Percentiles rank a stretch among this genome's conserved stretches.
Evolutionary conservation across 495 filamentous ascomycete genomes (phyloP).

Genomic region (Polyplosphaeria fusca): DNA sequence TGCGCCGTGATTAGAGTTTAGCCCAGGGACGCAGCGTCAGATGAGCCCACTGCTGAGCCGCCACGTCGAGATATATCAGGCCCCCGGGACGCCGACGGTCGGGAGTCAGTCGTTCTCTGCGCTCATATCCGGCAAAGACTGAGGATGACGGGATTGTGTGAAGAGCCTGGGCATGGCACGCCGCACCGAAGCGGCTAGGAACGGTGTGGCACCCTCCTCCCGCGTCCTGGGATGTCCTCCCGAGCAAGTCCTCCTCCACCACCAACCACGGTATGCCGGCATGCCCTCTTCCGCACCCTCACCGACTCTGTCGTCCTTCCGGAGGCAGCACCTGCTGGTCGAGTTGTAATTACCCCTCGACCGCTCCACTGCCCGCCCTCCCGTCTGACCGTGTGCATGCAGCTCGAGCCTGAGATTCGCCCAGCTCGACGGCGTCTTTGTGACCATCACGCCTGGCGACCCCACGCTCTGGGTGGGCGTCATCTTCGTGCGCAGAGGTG

Average conservation of each 20-base stretch:
- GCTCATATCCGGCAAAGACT: slow-evolving; percentile 1
- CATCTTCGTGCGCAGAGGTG: slow-evolving; percentile 83
- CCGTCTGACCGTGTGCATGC: no score
- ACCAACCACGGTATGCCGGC: no score
- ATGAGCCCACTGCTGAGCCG: slow-evolving; percentile 6
- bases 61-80: slow-evolving; percentile 16
- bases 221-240: no score
- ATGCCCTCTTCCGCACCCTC: slow-evolving; percentile 22
- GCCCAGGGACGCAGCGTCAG: no score
- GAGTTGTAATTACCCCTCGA: slow-evolving; percentile 40
- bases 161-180: slow-evolving; percentile 1
- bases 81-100: background rate
- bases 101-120: background rate
- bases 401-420: slow-evolving; percentile 79
- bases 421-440: slow-evolving; percentile 79
- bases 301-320: slow-evolving; percentile 28
- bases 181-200: background rate
- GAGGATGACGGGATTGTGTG: background rate
- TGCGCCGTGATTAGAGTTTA: no score
- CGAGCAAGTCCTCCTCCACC: no score
- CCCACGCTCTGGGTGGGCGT: slow-evolving; percentile 82
- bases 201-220: background rate
- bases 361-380: no score
- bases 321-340: slow-evolving; percentile 33
- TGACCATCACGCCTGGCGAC: slow-evolving; percentile 78